Percentiles rank a stretch among this genome's conserved stretches.
phyloP scores from a whole-genome alignment of 2,329 filamentous ascomycete genomes.

The Pezicula radicicola region DNA sequence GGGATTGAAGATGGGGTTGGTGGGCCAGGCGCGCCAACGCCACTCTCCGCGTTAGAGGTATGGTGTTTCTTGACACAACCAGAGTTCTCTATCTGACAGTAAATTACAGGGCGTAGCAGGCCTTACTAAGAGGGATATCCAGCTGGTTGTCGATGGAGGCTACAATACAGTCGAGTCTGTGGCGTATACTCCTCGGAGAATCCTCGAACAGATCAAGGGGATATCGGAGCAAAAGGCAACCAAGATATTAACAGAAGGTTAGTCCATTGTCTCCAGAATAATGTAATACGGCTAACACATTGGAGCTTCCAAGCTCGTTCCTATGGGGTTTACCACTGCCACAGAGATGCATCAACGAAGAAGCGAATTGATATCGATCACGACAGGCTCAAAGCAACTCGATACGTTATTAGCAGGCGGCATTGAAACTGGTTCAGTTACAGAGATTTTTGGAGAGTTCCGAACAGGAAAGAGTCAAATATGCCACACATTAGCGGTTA shows the following conservation, averaged over 20 bases:
- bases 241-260: conserved; percentile 87
- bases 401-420: conserved; percentile 93
- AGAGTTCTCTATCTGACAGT: background rate
- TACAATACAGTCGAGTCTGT: conserved; percentile 95
- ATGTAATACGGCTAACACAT: background rate
- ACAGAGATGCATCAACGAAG: conserved; percentile 98
- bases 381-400: conserved; percentile 94
- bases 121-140: conserved; percentile 92
- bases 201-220: conserved; percentile 92
- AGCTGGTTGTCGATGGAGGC: conserved; percentile 85
- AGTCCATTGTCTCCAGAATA: background rate
- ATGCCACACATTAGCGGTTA: conserved; percentile 97
- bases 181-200: conserved; percentile 81
- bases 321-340: conserved; percentile 98
- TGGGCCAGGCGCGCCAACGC: conserved; percentile 91
- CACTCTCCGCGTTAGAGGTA: conserved; percentile 83
- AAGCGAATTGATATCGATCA: conserved; percentile 96
- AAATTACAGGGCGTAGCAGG: conserved; percentile 76
- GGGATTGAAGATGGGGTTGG: conserved; percentile 72
- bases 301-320: conserved; percentile 87
- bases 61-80: background rate
- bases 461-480: conserved; percentile 98
- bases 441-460: conserved; percentile 97
- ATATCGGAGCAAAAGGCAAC: conserved; percentile 96
- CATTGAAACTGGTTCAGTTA: conserved; percentile 95